Conservation (phyloP, 2,329 filamentous ascomycete genomes). For the Hypoxylon sp. region DNA sequence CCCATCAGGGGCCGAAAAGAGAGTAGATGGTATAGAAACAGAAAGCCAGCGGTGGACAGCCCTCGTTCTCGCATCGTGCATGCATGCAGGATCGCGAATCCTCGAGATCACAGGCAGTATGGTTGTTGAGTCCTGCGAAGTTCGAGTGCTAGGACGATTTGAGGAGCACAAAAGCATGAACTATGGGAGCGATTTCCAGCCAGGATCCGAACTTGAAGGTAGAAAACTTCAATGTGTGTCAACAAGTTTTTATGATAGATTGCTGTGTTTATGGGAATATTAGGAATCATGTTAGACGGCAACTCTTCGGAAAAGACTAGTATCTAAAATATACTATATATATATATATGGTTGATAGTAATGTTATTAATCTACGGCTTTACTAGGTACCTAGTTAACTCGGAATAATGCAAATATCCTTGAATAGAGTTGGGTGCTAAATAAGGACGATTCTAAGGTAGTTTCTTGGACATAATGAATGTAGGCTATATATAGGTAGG, state of each 20-base stretch:
- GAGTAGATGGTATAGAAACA: neutral
- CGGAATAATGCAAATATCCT: neutral
- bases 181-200: constrained; percentile 83
- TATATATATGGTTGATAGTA: neutral
- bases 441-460: neutral
- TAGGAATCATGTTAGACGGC: neutral
- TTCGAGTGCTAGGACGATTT: constrained; percentile 78
- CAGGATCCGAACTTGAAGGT: constrained; percentile 51
- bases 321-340: neutral
- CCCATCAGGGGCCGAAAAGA: neutral
- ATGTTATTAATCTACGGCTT: neutral
- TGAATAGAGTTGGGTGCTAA: neutral
- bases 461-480: neutral
- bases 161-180: constrained; percentile 95
- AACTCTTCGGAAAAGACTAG: neutral
- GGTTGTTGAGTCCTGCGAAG: constrained; percentile 65
- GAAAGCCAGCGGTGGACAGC: constrained; percentile 46
- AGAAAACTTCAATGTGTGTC: constrained; percentile 69
- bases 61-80: constrained; percentile 86
- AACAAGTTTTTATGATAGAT: constrained; percentile 83
- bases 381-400: neutral
- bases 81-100: constrained; percentile 89
- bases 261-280: constrained; percentile 76
- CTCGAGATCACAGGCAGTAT: constrained; percentile 61
- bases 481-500: neutral